A percentile compares a stretch with the other conserved stretches of the same genome.
Conservation (phyloP, 176 grass and related monocot genomes). For the Guadua angustifolia region DNA sequence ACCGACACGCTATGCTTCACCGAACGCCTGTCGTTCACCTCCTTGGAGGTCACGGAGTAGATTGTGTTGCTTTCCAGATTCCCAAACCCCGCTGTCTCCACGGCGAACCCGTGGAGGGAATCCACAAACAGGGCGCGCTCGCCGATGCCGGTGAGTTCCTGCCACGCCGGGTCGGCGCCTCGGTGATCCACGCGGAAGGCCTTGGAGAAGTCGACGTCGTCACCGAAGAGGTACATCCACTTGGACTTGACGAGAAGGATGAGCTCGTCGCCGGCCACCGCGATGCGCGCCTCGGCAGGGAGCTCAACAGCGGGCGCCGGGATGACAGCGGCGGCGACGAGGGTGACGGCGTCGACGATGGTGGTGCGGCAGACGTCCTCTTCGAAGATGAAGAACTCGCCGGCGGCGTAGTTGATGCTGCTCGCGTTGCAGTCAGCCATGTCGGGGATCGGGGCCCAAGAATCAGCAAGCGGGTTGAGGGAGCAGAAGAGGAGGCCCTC, state of each 20-base stretch:
- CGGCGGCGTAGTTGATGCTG: slow-evolving; percentile 58
- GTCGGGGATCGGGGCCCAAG: slow-evolving; percentile 43
- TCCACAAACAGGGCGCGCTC: slow-evolving; percentile 48
- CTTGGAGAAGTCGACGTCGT: slow-evolving; percentile 57
- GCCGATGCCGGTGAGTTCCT: slow-evolving; percentile 44
- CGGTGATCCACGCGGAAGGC: slow-evolving; percentile 44
- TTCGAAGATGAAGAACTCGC: slow-evolving; percentile 61
- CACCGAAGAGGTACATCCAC: slow-evolving; percentile 51
- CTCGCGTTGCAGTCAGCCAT: slow-evolving; percentile 43
- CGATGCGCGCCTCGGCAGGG: slow-evolving; percentile 47
- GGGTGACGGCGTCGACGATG: slow-evolving; percentile 47
- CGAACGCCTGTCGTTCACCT: neutral
- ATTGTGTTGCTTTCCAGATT: slow-evolving; percentile 46
- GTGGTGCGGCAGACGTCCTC: slow-evolving; percentile 63
- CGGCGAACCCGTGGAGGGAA: slow-evolving; percentile 46
- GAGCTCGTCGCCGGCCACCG: slow-evolving; percentile 51
- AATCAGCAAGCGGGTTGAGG: slow-evolving; percentile 21
- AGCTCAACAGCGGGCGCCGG: slow-evolving; percentile 42
- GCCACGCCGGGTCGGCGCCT: slow-evolving; percentile 13
- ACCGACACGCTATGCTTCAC: slow-evolving; percentile 41
- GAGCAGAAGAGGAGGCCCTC: slow-evolving; percentile 55
- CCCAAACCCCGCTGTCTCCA: slow-evolving; percentile 37
- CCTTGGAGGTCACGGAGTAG: slow-evolving; percentile 48
- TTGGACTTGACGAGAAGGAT: slow-evolving; percentile 57
- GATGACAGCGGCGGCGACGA: neutral